Evolutionary conservation across 805 yeast species (phyloP), one percentile per base, ranked within the genome.

Genomic region (Zygosaccharomyces bisporus): DNA sequence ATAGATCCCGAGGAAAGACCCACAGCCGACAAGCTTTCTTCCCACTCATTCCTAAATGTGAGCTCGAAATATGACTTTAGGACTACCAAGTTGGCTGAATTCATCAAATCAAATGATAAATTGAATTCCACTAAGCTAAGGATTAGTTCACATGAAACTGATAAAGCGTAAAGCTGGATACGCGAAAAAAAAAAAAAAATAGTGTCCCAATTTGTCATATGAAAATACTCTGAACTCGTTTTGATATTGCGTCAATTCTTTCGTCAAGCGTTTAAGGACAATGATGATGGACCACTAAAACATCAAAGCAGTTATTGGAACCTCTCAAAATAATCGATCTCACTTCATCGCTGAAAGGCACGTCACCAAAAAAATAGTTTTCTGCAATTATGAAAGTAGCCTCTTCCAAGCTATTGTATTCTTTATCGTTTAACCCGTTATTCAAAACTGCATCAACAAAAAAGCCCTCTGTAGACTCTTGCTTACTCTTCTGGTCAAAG

Each of bases 1-100:
- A 71, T 78, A 19, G 85, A 91, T 56, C 90, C 99, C 0, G 83
- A 80, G n/a, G 65, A 72, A 53, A 72, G 99, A 55, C 99, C 98
- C 0, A 91, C 97, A 0, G 97, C 97, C 0, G 73, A 70, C 36
- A 72, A 75, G 36, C 65, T 90, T 14, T 60, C 81, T 36, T 53
- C 67, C 3, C 81, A 86, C 60, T 68, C 70, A 14, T 81, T 84
- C 56, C 72, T 79, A 58, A 49, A 44, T 10, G 64, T 62, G 1
- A 70, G 69, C 38, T 49, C 62, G 0, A 43, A 54, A 3, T 84
- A 80, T 58, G 63, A 66, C 21, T 84, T 84, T 55, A 57, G 65
- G 16, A 63, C 71, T 12, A 83, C 90, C 0, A 69, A 71, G 50
- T 64, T 83, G 41, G 81, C 83, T 1, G 66, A 71, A 43, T 64